These are phyloP conservation scores for Colletotrichum musicola DNA, from an alignment of 2,329 filamentous ascomycete species.

Conservation along the genomic window DNA sequence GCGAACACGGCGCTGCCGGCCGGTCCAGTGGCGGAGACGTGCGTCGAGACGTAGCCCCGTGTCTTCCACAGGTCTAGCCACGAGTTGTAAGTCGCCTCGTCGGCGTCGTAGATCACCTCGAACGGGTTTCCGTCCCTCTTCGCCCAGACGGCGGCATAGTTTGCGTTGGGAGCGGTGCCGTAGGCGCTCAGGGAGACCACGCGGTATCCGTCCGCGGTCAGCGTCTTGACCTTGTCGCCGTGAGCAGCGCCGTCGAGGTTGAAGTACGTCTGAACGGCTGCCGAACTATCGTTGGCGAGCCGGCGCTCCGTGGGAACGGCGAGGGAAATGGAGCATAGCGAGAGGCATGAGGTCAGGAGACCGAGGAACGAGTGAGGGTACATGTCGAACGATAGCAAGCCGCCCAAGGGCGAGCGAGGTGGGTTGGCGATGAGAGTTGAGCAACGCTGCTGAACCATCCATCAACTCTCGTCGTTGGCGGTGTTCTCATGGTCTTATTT, in stretches of 20 bases:
- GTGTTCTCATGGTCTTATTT: neutral
- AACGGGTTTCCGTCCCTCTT: slow-evolving; percentile 11
- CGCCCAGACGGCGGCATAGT: slow-evolving; percentile 38
- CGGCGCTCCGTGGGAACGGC: slow-evolving; percentile 13
- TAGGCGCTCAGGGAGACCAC: slow-evolving; percentile 40
- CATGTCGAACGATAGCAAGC: slow-evolving; percentile 23
- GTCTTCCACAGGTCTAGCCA: slow-evolving; percentile 36
- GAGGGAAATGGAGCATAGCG: slow-evolving; percentile 5
- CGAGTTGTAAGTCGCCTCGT: slow-evolving; percentile 25
- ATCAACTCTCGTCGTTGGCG: neutral
- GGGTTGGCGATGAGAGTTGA: neutral
- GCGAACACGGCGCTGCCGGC: slow-evolving; percentile 30
- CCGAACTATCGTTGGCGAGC: slow-evolving; percentile 1
- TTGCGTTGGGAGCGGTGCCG: slow-evolving; percentile 12
- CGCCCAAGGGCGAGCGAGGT: slow-evolving; percentile 10
- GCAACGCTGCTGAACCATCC: neutral
- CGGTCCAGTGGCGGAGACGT: slow-evolving; percentile 35
- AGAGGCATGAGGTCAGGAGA: slow-evolving; percentile 28
- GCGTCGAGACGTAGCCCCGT: slow-evolving; percentile 36
- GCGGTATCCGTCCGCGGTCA: slow-evolving; percentile 34
- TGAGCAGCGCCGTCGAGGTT: slow-evolving; percentile 23
- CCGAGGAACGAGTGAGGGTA: slow-evolving; percentile 13
- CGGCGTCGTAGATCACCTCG: slow-evolving; percentile 29
- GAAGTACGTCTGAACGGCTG: slow-evolving; percentile 19
- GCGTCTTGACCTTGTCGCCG: slow-evolving; percentile 10